Base-by-base conservation (phyloP, 306 rosid species). In the Senna tora region DNA sequence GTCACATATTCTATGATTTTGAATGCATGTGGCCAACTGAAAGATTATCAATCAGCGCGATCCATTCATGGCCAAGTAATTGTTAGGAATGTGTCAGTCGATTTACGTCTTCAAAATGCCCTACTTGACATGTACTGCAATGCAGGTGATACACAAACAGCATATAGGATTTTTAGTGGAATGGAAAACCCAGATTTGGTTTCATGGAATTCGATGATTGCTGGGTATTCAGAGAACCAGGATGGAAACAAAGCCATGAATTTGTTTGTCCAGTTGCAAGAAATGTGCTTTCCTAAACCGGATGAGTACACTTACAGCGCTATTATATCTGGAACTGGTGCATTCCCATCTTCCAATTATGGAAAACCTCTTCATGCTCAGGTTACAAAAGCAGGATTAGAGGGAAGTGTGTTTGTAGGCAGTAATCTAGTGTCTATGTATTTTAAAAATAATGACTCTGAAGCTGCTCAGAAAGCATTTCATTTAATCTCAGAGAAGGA, bases 131-230 rank as follows among this genome's bases (percentile, higher is more conserved):
- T 91, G 94, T 93, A 91, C 81, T 89, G 96, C 83, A 93, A 56
- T 69, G 75, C 60, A 49, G 89, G 94, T 43, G 70, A 87, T 61
- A 78, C 77, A 4, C 79, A 42, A 66, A 81, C 75, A 10, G 94
- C 96, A 0, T 58, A 63, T 71, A 53, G 56, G 16, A 72, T 89
- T 43, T 93, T 93, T 69, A 21, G 61, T 42, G 72, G 81, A 63
- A 86, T 86, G 76, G 84, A 74, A 39, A 79, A 47, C 56, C 81
- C 51, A 4, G 92, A 91, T 82, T 82, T 91, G 70, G 91, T 90
- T 50, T 81, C 98, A 17, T 91, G 97, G 97, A 93, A 93, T 81
- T 86, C 96, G 0, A 85, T 93, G 81, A 91, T 93, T 78, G 50
- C 88, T 45, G 98, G 98, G 46, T 90, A 65, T 80, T 72, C 84